phyloP scores from a whole-genome alignment of 169 alveolate species.

The Babesia bigemina region DNA sequence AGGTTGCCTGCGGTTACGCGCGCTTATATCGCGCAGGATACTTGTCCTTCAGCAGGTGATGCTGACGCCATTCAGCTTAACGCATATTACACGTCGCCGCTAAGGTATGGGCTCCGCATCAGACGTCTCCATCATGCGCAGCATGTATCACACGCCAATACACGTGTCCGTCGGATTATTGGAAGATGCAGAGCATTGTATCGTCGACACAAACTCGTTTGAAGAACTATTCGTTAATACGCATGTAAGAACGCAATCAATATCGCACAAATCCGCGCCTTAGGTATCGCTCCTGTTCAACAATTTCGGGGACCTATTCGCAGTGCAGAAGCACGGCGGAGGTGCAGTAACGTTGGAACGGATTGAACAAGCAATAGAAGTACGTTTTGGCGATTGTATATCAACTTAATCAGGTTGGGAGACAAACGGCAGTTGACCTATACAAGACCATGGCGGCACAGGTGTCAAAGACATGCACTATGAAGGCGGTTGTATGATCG shows the following conservation, averaged over 20 bases:
- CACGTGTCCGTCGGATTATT: slow-evolving; percentile 3
- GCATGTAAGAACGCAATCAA: background rate
- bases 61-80: background rate
- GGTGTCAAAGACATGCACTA: too few relatives aligned
- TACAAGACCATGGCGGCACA: background rate
- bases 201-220: slow-evolving; percentile 39
- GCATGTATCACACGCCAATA: slow-evolving; percentile 47
- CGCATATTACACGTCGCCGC: slow-evolving; percentile 6
- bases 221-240: slow-evolving; percentile 35
- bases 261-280: background rate
- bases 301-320: slow-evolving; percentile 55
- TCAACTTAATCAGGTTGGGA: background rate
- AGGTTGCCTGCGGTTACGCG: background rate
- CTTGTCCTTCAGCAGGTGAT: background rate
- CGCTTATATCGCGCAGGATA: background rate
- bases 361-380: slow-evolving; percentile 25
- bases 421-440: background rate
- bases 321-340: slow-evolving; percentile 44
- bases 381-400: background rate
- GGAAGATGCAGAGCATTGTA: slow-evolving; percentile 3
- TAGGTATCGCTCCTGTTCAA: slow-evolving; percentile 40
- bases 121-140: background rate
- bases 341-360: slow-evolving; percentile 10
- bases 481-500: too few relatives aligned
- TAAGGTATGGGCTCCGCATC: background rate